Evolutionary conservation across 164 flowering plant species (phyloP), one percentile per base, ranked within the genome.

Genomic region (Vitis vinifera): DNA sequence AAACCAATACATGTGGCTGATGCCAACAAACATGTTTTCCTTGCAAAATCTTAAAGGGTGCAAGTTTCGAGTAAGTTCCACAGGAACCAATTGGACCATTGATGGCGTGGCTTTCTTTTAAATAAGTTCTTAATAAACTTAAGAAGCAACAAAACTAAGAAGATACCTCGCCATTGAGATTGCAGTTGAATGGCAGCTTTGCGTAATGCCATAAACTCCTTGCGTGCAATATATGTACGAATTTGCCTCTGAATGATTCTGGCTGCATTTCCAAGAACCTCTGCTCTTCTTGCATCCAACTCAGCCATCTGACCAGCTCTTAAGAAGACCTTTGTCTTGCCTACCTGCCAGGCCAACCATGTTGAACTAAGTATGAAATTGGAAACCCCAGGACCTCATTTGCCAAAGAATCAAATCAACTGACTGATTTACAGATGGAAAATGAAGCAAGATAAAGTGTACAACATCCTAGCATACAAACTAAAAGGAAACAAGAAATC

Each of bases 251-350:
- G 99, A 79, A 96, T 89, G 14, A 68, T 77, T 80, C 86, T 92
- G 31, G 99, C 99, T 44, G 99, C 99, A 83, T 86, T 83, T 67
- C 94, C 93, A 71, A 93, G 90, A 51, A 96, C 97, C 80, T 87
- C 94, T 66, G 95, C 85, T 77, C 99, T 91, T 76, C 94, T 85
- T 63, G 97, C 91, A 85, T 96, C 99, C 77, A 96, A 77, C 74
- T 91, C 98, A 68, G 99, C 99, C 99, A 96, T 96, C 83, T 96
- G 99, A 58, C 99, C 99, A 72, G 97, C 99, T 78, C 99, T 86
- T 27, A 96, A 84, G 79, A 96, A 96, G 63, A 92, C 92, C 77
- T 96, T 93, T 63, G 96, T 84, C 80, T 92, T 96, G 17, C 99
- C 99, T 62, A 96, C 82, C 99, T 96, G 92, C 76, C 66, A 77